Percentiles rank a stretch among this genome's conserved stretches.
These are phyloP conservation scores for Hymenoscyphus salicellus DNA, from an alignment of 2,329 filamentous ascomycete genomes.

Conservation along the genomic window DNA sequence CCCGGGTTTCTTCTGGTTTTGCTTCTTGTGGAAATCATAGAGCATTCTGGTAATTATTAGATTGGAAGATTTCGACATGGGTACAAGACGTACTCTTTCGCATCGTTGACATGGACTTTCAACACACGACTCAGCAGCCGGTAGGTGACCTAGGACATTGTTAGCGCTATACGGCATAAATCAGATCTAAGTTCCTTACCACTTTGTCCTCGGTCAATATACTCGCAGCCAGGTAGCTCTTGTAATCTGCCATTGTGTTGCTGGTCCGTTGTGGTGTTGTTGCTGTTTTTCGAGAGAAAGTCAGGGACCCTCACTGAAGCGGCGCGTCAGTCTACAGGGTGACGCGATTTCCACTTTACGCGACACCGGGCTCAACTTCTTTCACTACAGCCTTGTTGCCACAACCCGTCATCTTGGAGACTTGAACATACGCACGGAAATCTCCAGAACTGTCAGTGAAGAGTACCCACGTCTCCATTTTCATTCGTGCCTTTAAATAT, in stretches of 20 bases:
- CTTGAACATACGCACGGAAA: background rate
- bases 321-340: constrained; percentile 5
- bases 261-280: constrained; percentile 10
- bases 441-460: background rate
- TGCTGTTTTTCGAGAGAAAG: constrained; percentile 5
- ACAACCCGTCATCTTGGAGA: background rate
- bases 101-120: constrained; percentile 78
- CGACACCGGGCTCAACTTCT: constrained; percentile 18
- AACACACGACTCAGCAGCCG: constrained; percentile 77
- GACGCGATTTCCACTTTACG: constrained; percentile 32
- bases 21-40: constrained; percentile 76
- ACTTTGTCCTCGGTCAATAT: constrained; percentile 37
- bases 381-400: constrained; percentile 7
- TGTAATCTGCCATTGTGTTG: constrained; percentile 35
- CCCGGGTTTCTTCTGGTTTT: constrained; percentile 71
- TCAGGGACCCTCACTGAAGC: constrained; percentile 5
- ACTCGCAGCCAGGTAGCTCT: constrained; percentile 34
- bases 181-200: constrained; percentile 21
- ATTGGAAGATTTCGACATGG: background rate
- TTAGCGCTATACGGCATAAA: background rate
- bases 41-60: constrained; percentile 62
- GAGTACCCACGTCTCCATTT: background rate
- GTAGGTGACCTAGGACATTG: constrained; percentile 70
- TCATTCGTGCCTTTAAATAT: background rate
- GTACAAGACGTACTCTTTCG: constrained; percentile 68